Evolutionary conservation across 2,329 filamentous ascomycete genomes (phyloP).

Genomic region (Ustulina deusta): DNA sequence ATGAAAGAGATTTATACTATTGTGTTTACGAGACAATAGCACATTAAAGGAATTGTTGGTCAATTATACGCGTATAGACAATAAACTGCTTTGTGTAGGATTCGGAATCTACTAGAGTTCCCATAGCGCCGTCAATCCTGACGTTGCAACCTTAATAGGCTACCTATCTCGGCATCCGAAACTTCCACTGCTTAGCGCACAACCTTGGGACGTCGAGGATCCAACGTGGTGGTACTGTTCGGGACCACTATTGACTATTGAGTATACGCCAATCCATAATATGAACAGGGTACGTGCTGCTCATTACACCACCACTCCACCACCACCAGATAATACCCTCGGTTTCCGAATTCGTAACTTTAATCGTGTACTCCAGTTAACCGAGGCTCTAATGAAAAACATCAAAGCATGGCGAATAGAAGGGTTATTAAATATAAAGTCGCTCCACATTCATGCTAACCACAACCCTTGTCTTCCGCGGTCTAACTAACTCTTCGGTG

Average conservation of each 20-base stretch:
- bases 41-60: background rate
- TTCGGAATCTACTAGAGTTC: conserved; percentile 16
- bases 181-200: background rate
- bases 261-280: conserved; percentile 4
- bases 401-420: conserved; percentile 23
- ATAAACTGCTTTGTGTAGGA: conserved; percentile 21
- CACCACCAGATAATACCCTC: conserved; percentile 3
- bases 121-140: background rate
- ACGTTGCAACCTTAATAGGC: background rate
- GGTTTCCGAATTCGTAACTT: conserved; percentile 22
- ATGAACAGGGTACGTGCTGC: background rate
- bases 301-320: conserved; percentile 1
- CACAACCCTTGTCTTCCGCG: conserved; percentile 31
- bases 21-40: background rate
- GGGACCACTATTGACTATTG: too few relatives aligned
- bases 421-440: conserved; percentile 37
- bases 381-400: conserved; percentile 17
- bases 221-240: background rate
- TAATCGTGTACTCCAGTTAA: conserved; percentile 15
- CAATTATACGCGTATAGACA: background rate
- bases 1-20: background rate
- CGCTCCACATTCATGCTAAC: conserved; percentile 30
- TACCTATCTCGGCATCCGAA: background rate
- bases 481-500: conserved; percentile 38
- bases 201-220: background rate